phyloP scores from a whole-genome alignment of 768 basidiomycete genomes.

The Lactifluus rugatus region DNA sequence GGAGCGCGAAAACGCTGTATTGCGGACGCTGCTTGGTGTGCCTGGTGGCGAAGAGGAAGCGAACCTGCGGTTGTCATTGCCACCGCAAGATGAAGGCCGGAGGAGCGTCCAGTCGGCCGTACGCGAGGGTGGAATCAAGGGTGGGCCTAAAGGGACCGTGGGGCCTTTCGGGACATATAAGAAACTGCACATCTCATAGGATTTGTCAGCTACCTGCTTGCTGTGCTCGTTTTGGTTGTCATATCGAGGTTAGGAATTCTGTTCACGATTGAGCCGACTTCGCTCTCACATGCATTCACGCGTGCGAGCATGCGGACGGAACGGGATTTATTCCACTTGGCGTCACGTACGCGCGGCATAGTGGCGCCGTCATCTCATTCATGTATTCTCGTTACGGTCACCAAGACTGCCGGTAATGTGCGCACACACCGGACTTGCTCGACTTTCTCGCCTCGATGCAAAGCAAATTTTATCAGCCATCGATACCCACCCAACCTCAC shows the following conservation, averaged over 20 bases:
- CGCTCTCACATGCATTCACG: background rate
- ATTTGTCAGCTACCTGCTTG: background rate
- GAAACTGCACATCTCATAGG: conserved; percentile 12
- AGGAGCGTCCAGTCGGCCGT: conserved; percentile 15
- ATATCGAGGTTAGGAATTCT: background rate
- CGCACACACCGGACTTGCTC: background rate
- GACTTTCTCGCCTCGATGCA: background rate
- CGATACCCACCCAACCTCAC: too few species aligned
- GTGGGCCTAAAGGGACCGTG: conserved; percentile 21
- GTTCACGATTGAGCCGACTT: too few species aligned
- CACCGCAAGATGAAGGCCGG: conserved; percentile 15
- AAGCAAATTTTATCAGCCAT: background rate
- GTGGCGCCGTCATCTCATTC: too few species aligned
- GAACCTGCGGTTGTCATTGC: background rate
- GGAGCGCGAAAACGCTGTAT: conserved; percentile 77
- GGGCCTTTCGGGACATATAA: conserved; percentile 21
- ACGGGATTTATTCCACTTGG: background rate
- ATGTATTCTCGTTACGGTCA: background rate
- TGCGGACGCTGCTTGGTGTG: conserved; percentile 62
- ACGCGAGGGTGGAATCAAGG: conserved; percentile 8
- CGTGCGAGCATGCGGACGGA: background rate
- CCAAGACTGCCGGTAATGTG: background rate
- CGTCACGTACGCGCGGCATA: background rate
- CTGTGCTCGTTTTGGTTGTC: background rate
- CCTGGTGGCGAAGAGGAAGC: conserved; percentile 22